Conservation (phyloP, 257 asterid species). For the Petunia secreta region DNA sequence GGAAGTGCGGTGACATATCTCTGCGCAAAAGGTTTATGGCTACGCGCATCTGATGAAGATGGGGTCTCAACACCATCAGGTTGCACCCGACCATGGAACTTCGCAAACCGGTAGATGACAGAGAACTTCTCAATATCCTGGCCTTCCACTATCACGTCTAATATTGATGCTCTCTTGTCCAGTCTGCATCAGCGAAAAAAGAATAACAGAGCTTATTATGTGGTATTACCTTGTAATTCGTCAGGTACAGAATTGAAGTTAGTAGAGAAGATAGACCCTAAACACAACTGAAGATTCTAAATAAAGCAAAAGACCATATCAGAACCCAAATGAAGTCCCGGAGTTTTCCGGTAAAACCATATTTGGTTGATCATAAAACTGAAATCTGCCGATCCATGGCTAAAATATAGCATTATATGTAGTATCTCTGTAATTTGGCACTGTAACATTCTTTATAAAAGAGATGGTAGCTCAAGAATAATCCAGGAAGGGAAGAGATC, state of each 20-base stretch:
- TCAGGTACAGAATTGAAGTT: slow-evolving; percentile 12
- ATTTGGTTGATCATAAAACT: slow-evolving; percentile 21
- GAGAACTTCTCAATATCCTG: slow-evolving; percentile 71
- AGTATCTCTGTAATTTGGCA: slow-evolving; percentile 14
- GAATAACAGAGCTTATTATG: slow-evolving; percentile 6
- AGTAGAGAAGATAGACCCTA: slow-evolving; percentile 8
- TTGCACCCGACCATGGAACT: slow-evolving; percentile 59
- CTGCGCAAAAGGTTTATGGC: slow-evolving; percentile 42
- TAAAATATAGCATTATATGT: background rate
- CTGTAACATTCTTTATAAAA: background rate
- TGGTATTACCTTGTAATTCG: slow-evolving; percentile 3
- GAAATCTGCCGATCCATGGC: background rate
- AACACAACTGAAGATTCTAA: background rate
- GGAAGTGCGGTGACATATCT: slow-evolving; percentile 64
- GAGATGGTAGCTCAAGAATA: slow-evolving; percentile 13
- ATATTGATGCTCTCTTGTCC: slow-evolving; percentile 54
- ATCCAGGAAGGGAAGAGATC: slow-evolving; percentile 18
- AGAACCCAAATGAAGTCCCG: background rate
- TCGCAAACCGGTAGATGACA: slow-evolving; percentile 70
- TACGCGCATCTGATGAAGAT: slow-evolving; percentile 36
- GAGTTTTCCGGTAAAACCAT: slow-evolving; percentile 6
- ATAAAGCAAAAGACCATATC: background rate
- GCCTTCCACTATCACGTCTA: slow-evolving; percentile 55
- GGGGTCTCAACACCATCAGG: slow-evolving; percentile 42
- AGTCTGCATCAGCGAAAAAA: slow-evolving; percentile 53